Base-by-base conservation (phyloP, 495 filamentous ascomycete species). In the Lepraria neglecta region DNA sequence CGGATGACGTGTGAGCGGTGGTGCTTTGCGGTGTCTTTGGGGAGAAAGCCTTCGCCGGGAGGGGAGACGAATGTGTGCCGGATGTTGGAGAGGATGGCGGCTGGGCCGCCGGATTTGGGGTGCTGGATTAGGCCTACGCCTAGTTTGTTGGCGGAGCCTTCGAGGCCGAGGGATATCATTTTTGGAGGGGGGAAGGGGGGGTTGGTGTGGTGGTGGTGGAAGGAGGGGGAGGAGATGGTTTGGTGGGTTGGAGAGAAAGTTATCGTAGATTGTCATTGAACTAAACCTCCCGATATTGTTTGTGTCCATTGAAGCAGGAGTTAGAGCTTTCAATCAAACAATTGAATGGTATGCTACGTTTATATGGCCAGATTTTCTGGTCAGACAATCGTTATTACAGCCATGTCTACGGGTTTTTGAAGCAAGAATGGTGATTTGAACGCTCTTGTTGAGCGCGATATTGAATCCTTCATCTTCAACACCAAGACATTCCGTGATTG, bases 141-240 rank as follows among this genome's bases (percentile, higher is more conserved):
- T 53, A 98, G 81, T 73, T 98, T 98, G 80, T 98, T 97, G 75
- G 94, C 94, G 51, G 90, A 95, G 71, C 94, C 92, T 78, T 98
- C 94, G 70, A 95, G 89, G 52, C 95, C 95, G 68, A 98, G 83
- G 59, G 90, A 85, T 61, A 98, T 89, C 85, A 87, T 87, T 63
- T 60, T 74, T 71, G 46, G 28, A 11, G 47, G n/a, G 35, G 33
- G 60, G 28, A 42, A 33, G 24, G 40, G 59, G 48, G 43, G 6
- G 35, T 6, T 2, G 42, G 10, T 40, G 19, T 28, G 14, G 56
- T 14, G n/a, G 2, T 28, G 28, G 5, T 14, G 30, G 30, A 28
- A 35, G 31, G 30, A 15, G 30, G 31, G 4, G 2, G 35, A 14
- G 31, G 30, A 35, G 57, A 14, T 4, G 44, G 10, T 52, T 14